Base-by-base conservation (phyloP, 257 asterid species). In the Cruciata laevipes region DNA sequence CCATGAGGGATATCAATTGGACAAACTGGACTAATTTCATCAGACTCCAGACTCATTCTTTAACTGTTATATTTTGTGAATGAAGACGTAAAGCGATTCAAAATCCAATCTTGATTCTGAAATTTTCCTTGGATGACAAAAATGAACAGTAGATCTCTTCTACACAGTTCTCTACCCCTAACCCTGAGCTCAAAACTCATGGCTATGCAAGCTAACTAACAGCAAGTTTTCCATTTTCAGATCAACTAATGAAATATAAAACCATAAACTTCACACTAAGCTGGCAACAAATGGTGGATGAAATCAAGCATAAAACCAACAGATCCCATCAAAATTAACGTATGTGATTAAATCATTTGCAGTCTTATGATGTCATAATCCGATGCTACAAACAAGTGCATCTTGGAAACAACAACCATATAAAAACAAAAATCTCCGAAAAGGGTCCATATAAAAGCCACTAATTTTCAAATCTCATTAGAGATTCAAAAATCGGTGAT, bases 321-420 rank as follows among this genome's bases (percentile, higher is more conserved):
- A 72, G 71, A 72, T 57, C 76, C 55, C 52, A 14, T 20, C 30
- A 21, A 42, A 38, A 38, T 60, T 7, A 58, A 18, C 55, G 2
- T 44, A 35, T 38, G 40, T 25, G 56, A 24, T 35, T 20, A 47
- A 42, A 66, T 63, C 17, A 18, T 16, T 11, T 53, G 27, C 27
- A 31, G 31, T 6, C 42, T 56, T 52, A 6, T 24, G 70, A 55
- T 37, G 47, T 42, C 49, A 42, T 9, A 14, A 58, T 27, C 25
- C 18, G 23, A 10, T 13, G 21, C 30, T 17, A n/a, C 51, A 71
- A 58, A 49, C 51, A 47, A 35, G 6, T 32, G 61, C 60, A 42
- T 51, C 62, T 31, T 38, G 30, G 17, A 10, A 40, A 37, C 24
- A 56, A 13, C 31, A 37, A 16, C 25, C 35, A 24, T 14, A 61